A percentile compares a stretch with the other conserved stretches of the same genome.
phyloP scores from a whole-genome alignment of 805 yeast species.

The Clavispora santaluciae region DNA sequence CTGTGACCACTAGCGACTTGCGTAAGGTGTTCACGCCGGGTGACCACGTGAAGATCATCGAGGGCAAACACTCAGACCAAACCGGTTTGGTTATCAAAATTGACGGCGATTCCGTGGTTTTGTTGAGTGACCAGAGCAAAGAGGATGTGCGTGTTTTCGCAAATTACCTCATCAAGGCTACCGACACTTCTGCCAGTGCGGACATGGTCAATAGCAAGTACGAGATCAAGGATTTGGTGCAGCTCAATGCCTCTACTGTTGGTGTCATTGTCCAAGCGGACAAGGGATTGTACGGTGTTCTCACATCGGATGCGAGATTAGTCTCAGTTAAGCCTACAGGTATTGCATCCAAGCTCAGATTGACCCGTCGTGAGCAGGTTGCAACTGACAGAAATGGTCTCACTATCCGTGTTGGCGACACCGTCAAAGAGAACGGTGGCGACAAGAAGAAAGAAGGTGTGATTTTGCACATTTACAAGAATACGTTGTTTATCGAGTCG shows the following conservation, averaged over 20 bases:
- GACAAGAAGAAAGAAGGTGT: conserved; percentile 82
- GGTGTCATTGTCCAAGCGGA: conserved; percentile 91
- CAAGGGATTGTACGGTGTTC: conserved; percentile 74
- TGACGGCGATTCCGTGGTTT: conserved; percentile 78
- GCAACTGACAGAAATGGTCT: conserved; percentile 85
- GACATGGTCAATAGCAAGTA: conserved; percentile 72
- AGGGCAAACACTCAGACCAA: conserved; percentile 89
- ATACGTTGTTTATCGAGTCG: conserved; percentile 72
- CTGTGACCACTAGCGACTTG: conserved; percentile 75
- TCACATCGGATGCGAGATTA: conserved; percentile 77
- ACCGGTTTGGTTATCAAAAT: conserved; percentile 89
- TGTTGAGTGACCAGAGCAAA: conserved; percentile 83
- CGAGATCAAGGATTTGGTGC: conserved; percentile 85
- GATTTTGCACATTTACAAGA: conserved; percentile 80
- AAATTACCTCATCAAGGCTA: conserved; percentile 82
- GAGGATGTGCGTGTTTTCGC: conserved; percentile 91
- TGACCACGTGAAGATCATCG: conserved; percentile 90
- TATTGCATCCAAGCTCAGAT: conserved; percentile 71
- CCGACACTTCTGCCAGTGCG: conserved; percentile 61
- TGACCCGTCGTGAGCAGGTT: conserved; percentile 62
- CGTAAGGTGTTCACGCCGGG: conserved; percentile 86
- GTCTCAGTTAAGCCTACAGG: conserved; percentile 70
- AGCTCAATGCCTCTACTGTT: conserved; percentile 76
- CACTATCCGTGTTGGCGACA: conserved; percentile 84
- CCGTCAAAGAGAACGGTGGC: conserved; percentile 77